Evolutionary conservation across 164 flowering plant genomes (phyloP), one percentile per base, ranked within the genome.

Genomic region (Santalum album): DNA sequence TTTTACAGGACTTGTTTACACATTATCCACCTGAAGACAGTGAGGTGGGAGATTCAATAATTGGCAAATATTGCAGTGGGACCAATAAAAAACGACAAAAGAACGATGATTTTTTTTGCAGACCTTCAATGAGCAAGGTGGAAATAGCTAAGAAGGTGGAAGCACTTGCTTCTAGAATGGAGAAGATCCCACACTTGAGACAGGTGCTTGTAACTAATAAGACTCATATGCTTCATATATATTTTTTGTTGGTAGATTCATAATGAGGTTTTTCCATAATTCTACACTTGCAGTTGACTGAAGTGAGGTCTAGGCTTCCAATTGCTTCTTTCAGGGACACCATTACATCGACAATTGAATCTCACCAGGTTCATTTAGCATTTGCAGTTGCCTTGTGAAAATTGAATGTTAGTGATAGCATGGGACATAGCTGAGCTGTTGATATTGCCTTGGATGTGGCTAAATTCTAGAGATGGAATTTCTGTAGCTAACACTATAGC

Each of bases 281-380:
- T 62, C 55, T 49, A 14, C 59, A 7, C 29, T 0, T 75, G 72
- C 85, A 94, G 99, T 73, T 90, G 40, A 21, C 65, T 29, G 78
- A 74, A 65, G 65, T 55, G 49, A 79, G 84, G 67, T 74, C 78
- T 52, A 87, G 76, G 67, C 96, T 94, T 66, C 97, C 97, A 40
- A 87, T 90, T 62, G 70, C 90, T 44, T 77, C 92, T 19, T 94
- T 75, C 64, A 65, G 50, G 65, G 95, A 94, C 67, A 63, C 36
- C 51, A 87, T 94, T 65, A 72, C 83, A 21, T 81, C 92, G 9
- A 63, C 84, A n/a, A 16, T 81, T 27, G 81, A 79, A 49, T 73
- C 86, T 63, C 68, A 86, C 61, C 97, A 94, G 97, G 97, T 92
- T 69, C 60, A 46, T 57, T 51, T 50, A 23, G 19, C 42, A 12